Evolutionary conservation across 75 land plant genomes (phyloP).

Genomic region (Chamaecyparis obtusa): DNA sequence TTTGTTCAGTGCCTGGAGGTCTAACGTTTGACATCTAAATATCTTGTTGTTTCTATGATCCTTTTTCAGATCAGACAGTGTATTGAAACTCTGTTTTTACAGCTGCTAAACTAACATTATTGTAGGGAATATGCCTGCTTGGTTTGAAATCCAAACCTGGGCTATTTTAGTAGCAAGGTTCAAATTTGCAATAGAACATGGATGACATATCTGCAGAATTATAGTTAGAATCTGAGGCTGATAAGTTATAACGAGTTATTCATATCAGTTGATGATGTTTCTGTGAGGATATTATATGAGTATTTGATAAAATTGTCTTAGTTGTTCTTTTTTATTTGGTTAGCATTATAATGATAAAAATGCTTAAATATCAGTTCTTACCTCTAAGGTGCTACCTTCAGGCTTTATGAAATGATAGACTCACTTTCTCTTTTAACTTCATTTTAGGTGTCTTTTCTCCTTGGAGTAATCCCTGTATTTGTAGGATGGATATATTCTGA

Average conservation of each 20-base stretch:
- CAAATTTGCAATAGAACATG: neutral
- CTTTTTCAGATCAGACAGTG: neutral
- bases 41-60: neutral
- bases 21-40: neutral
- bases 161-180: neutral
- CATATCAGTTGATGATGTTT: neutral
- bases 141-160: neutral
- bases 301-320: neutral
- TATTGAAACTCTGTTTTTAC: neutral
- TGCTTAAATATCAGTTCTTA: neutral
- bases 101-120: neutral
- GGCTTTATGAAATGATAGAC: neutral
- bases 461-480: conserved; percentile 61
- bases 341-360: neutral
- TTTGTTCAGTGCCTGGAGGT: neutral
- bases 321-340: neutral
- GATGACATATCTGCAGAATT: neutral
- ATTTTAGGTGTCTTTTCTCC: conserved; percentile 72
- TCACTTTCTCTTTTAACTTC: neutral
- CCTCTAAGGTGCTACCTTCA: too few relatives aligned
- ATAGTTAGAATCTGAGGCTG: neutral
- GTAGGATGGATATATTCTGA: conserved; percentile 87
- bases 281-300: neutral
- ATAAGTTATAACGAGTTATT: neutral
- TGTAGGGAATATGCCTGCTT: neutral